phyloP scores from a whole-genome alignment of 495 filamentous ascomycete genomes.

The Cercophora newfieldiana region DNA sequence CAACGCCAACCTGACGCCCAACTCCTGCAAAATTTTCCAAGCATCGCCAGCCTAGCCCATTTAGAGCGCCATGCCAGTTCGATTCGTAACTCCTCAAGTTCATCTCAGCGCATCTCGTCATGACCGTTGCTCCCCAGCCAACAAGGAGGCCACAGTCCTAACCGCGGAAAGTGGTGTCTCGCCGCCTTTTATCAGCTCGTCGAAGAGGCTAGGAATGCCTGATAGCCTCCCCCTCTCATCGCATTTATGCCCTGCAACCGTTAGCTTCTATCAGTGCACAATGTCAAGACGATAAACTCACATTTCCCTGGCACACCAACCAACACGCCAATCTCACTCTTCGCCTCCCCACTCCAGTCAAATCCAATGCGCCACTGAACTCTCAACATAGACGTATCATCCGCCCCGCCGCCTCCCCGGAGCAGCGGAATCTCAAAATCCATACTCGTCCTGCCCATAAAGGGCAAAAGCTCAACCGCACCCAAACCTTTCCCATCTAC shows the following conservation, averaged over 20 bases:
- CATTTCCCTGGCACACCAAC: conserved; percentile 53
- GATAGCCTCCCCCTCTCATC: conserved; percentile 49
- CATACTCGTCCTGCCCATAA: conserved; percentile 45
- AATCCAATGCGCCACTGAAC: conserved; percentile 59
- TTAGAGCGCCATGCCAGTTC: not conserved
- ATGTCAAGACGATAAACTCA: conserved; percentile 35
- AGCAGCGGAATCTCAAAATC: conserved; percentile 40
- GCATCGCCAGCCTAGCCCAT: not conserved
- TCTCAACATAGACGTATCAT: conserved; percentile 34
- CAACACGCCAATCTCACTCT: conserved; percentile 48
- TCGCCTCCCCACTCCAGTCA: conserved; percentile 65
- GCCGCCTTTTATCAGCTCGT: conserved; percentile 48
- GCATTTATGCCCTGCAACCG: conserved; percentile 47
- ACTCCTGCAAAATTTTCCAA: not conserved
- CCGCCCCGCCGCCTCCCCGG: conserved; percentile 2
- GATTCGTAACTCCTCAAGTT: not conserved
- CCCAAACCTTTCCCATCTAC: conserved; percentile 5
- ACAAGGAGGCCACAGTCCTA: conserved; percentile 51
- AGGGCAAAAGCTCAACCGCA: conserved; percentile 35
- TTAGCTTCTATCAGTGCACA: not conserved
- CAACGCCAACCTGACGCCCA: not conserved
- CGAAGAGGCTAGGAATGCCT: conserved; percentile 54
- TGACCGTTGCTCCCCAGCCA: conserved; percentile 41
- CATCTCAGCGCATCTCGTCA: not conserved
- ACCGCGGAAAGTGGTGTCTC: conserved; percentile 54